phyloP scores from a whole-genome alignment of 495 filamentous ascomycete species.

The Rhizodiscina lignyota region DNA sequence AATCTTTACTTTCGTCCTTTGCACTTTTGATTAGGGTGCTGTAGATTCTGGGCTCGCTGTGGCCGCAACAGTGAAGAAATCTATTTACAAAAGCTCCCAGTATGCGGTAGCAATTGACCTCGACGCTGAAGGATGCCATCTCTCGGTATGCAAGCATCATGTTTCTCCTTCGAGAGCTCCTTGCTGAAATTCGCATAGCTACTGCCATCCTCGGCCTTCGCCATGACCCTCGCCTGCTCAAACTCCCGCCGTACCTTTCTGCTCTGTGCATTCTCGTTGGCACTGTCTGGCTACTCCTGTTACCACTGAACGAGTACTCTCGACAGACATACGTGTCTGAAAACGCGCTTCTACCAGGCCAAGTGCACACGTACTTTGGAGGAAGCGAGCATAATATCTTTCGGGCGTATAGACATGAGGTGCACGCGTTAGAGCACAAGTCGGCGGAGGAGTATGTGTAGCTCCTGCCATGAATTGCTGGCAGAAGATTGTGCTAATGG shows the following conservation, averaged over 20 bases:
- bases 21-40: no score
- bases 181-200: conserved; percentile 5
- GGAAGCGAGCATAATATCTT: conserved; percentile 94
- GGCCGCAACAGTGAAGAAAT: no score
- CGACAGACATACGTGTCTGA: conserved; percentile 92
- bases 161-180: no score
- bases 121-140: no score
- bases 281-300: conserved; percentile 77
- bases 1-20: no score
- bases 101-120: no score
- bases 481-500: no score
- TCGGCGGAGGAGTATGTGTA: conserved; percentile 14
- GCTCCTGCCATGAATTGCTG: no score
- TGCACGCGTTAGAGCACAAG: conserved; percentile 23
- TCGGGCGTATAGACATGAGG: conserved; percentile 76
- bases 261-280: conserved; percentile 76
- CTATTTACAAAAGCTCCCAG: no score
- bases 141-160: no score
- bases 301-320: conserved; percentile 88
- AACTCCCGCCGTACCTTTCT: conserved; percentile 68
- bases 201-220: conserved; percentile 28
- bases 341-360: conserved; percentile 87
- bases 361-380: conserved; percentile 94
- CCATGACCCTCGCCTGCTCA: conserved; percentile 51
- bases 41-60: no score